Evolutionary conservation across 225 moss, liverwort and hornwort genomes (phyloP).

Genomic region (Pleurozium schreberi): DNA sequence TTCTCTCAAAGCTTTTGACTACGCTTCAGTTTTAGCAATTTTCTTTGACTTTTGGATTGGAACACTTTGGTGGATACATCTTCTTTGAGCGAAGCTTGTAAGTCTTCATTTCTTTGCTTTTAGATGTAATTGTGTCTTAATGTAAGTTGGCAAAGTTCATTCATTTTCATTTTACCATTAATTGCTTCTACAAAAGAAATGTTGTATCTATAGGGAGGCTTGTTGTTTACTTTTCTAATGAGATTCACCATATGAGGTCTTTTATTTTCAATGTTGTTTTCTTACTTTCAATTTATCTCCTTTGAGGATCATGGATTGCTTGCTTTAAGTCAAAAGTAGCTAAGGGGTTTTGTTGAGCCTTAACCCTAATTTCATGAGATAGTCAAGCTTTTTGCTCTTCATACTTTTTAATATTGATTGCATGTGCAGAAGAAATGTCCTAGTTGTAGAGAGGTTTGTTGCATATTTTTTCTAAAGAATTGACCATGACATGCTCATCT

Average conservation of each 20-base stretch:
- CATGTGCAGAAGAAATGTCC: background rate
- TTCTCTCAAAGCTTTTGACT: background rate
- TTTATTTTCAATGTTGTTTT: background rate
- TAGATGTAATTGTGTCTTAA: background rate
- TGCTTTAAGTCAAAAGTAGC: background rate
- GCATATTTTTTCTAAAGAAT: background rate
- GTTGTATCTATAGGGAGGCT: background rate
- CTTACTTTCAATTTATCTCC: background rate
- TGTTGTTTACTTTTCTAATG: background rate
- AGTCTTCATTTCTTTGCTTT: background rate
- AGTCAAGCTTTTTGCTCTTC: background rate
- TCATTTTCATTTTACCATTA: background rate
- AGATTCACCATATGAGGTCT: background rate
- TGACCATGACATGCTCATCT: too few relatives aligned
- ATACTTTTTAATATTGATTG: background rate
- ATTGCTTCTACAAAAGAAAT: background rate
- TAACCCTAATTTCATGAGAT: background rate
- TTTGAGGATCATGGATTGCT: background rate
- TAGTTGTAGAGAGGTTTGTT: background rate
- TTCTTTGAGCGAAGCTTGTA: background rate
- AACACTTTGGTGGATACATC: background rate
- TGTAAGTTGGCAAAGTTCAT: background rate
- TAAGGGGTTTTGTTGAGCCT: too few relatives aligned
- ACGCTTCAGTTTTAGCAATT: too few relatives aligned
- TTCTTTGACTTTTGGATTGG: background rate